These are phyloP conservation scores for Porpolomopsis calyptriformis DNA, from an alignment of 768 basidiomycete genomes.

Conservation along the genomic window DNA sequence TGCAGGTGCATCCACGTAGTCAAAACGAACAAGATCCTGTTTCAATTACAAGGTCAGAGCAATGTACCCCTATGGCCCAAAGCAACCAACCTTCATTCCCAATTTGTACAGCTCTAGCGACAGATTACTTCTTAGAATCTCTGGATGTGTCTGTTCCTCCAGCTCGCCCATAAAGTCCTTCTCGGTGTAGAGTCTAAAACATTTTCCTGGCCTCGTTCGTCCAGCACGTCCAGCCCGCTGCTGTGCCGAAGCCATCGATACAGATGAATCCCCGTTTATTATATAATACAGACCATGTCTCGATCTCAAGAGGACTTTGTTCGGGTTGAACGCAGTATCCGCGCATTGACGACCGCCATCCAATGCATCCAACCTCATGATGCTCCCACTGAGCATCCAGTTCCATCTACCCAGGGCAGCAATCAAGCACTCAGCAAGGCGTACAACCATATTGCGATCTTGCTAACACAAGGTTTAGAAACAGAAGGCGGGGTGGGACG, in stretches of 20 bases:
- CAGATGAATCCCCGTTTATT: too few species aligned
- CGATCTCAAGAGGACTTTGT: not conserved
- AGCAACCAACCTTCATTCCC: constrained; percentile 60
- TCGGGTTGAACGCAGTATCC: too few species aligned
- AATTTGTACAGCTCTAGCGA: constrained; percentile 90
- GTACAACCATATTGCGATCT: too few species aligned
- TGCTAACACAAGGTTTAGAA: too few species aligned
- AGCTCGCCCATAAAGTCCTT: constrained; percentile 93
- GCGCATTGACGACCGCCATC: too few species aligned
- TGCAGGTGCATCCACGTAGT: constrained; percentile 88
- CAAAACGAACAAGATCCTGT: constrained; percentile 79
- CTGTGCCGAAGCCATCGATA: constrained; percentile 93
- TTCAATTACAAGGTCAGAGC: too few species aligned
- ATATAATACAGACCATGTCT: not conserved
- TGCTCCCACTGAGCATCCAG: too few species aligned
- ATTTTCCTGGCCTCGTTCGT: constrained; percentile 92
- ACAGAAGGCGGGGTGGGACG: too few species aligned
- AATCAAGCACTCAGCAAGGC: too few species aligned
- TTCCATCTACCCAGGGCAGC: too few species aligned
- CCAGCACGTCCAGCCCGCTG: constrained; percentile 96
- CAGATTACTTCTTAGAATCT: constrained; percentile 88
- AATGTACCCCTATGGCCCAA: too few species aligned
- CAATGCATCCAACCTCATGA: too few species aligned
- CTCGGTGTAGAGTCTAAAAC: constrained; percentile 94
- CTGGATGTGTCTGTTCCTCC: constrained; percentile 95